Percentiles rank a stretch among this genome's conserved stretches.
Evolutionary conservation across 2,329 filamentous ascomycete genomes (phyloP).

Genomic region (Massarina eburnea): DNA sequence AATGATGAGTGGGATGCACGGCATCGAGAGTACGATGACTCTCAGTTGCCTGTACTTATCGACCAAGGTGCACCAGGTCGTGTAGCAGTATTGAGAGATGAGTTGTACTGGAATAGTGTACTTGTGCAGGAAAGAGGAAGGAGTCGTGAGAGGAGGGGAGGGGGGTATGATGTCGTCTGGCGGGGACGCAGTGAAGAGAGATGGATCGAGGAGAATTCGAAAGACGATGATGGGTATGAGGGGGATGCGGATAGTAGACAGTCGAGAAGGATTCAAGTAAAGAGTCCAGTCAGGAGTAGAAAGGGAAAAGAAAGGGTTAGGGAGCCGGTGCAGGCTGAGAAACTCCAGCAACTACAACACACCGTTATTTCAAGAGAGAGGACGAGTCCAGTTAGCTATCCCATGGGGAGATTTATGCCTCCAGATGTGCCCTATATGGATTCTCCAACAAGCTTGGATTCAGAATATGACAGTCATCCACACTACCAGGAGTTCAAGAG

Average conservation of each 20-base stretch:
- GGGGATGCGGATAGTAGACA: background rate
- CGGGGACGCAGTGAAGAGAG: background rate
- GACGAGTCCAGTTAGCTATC: background rate
- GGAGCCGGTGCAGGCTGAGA: background rate
- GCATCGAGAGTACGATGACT: background rate
- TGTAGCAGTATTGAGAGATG: background rate
- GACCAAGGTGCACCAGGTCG: background rate
- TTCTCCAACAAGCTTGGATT: background rate
- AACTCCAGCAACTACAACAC: background rate
- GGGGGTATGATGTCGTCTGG: background rate
- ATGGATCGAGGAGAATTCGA: too few species aligned
- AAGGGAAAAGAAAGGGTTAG: background rate
- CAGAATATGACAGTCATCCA: background rate
- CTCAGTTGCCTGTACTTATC: background rate
- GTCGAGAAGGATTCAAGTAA: background rate
- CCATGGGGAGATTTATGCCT: background rate
- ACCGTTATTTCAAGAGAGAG: background rate
- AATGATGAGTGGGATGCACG: background rate
- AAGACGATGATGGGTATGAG: too few species aligned
- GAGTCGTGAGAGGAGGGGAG: background rate
- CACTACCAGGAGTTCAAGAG: too few species aligned
- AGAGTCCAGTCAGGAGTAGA: background rate
- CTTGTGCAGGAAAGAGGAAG: constrained; percentile 1
- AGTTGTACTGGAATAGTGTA: constrained; percentile 5
- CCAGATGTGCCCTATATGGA: background rate